These are phyloP conservation scores for Aspergillus sclerotioniger DNA, from an alignment of 495 filamentous ascomycete genomes.

Conservation along the genomic window DNA sequence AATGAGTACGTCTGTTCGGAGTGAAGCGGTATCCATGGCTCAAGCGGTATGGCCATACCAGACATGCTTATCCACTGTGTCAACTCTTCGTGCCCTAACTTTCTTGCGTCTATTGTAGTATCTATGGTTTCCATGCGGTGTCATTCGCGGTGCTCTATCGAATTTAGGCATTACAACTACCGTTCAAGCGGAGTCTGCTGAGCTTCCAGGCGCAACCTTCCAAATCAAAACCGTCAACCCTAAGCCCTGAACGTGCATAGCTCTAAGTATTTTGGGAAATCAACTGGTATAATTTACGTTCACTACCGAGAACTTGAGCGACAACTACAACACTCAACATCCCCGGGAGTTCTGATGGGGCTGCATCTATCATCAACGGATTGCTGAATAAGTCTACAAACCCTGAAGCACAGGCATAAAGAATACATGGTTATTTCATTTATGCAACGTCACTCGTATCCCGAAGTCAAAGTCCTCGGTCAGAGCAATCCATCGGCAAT, in stretches of 20 bases:
- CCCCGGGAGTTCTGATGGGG: neutral
- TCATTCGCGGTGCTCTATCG: slow-evolving; percentile 84
- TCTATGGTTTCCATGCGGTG: slow-evolving; percentile 90
- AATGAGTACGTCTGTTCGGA: slow-evolving; percentile 76
- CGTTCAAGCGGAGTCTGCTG: slow-evolving; percentile 82
- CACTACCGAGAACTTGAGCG: neutral
- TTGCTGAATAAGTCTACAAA: neutral
- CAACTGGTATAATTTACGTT: neutral
- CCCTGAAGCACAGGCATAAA: slow-evolving; percentile 10
- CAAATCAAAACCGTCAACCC: slow-evolving; percentile 84
- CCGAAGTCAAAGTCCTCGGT: slow-evolving; percentile 2
- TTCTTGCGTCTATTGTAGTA: slow-evolving; percentile 51
- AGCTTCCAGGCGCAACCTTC: slow-evolving; percentile 86
- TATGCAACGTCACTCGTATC: slow-evolving; percentile 18
- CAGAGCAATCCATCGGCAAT: slow-evolving; percentile 13
- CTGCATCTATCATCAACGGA: neutral
- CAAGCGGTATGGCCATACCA: slow-evolving; percentile 69
- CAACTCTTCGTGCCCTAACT: slow-evolving; percentile 14
- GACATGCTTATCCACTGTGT: neutral
- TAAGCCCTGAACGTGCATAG: slow-evolving; percentile 41
- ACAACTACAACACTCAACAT: neutral
- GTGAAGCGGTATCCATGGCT: slow-evolving; percentile 67
- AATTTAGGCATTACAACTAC: slow-evolving; percentile 88
- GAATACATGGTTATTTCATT: slow-evolving; percentile 19
- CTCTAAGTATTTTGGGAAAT: neutral